Conservation (phyloP, 2,329 filamentous ascomycete genomes). For the Exophiala bonariae region DNA sequence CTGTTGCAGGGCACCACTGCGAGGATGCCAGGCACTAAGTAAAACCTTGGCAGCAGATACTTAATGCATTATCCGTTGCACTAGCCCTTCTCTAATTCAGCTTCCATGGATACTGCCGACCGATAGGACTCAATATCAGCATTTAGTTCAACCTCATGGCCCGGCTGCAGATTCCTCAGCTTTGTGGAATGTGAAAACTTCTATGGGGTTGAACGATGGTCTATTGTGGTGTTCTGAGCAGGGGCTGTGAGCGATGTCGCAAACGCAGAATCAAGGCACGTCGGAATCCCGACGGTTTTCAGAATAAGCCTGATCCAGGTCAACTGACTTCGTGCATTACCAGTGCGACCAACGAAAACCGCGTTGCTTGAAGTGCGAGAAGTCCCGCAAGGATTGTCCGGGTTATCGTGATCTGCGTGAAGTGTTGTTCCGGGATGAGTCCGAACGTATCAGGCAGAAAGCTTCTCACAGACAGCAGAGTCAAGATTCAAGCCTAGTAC, state of each 20-base stretch:
- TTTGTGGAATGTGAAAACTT: too few species aligned
- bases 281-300: background rate
- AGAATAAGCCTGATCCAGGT: too few species aligned
- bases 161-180: too few species aligned
- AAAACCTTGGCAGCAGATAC: too few species aligned
- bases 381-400: conserved; percentile 4
- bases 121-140: too few species aligned
- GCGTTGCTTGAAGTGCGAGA: conserved; percentile 9
- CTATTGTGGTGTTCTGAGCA: conserved; percentile 8
- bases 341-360: conserved; percentile 10
- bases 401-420: conserved; percentile 10
- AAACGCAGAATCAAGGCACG: conserved; percentile 8
- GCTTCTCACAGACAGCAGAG: background rate
- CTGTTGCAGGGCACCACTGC: conserved; percentile 12
- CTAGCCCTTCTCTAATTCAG: too few species aligned
- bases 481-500: too few species aligned
- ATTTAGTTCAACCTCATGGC: too few species aligned
- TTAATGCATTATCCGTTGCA: too few species aligned
- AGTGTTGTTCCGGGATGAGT: conserved; percentile 9
- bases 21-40: background rate
- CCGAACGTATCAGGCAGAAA: conserved; percentile 1
- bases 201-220: too few species aligned
- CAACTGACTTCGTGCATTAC: too few species aligned
- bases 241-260: conserved; percentile 11
- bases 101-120: too few species aligned